A percentile compares a stretch with the other conserved stretches of the same genome.
Conservation (phyloP, 1,284 basidiomycete species). For the Cryptococcus sp. region DNA sequence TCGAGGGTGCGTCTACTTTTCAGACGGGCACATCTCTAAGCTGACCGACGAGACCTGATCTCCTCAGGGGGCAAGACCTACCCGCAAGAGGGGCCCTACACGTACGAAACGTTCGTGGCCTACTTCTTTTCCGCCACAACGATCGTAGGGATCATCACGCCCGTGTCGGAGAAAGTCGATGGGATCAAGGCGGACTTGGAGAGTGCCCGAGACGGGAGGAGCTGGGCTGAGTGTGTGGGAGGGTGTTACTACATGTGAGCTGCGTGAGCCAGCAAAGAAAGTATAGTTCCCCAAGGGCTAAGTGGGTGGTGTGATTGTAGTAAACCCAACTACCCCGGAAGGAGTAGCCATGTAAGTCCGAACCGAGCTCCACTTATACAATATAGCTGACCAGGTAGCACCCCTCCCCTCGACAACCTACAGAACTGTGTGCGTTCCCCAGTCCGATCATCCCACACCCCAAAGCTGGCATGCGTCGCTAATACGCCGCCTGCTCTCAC, state of each 20-base stretch:
- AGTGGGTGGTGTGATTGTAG: constrained; percentile 52
- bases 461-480: neutral
- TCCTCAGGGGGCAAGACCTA: constrained; percentile 68
- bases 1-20: constrained; percentile 54
- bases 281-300: neutral
- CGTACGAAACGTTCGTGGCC: constrained; percentile 58
- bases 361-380: too few relatives aligned
- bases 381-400: neutral
- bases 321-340: constrained; percentile 90
- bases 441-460: neutral
- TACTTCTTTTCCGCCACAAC: constrained; percentile 73
- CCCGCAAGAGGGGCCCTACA: constrained; percentile 68
- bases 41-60: too few relatives aligned
- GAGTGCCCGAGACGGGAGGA: constrained; percentile 46
- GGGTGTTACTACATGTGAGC: constrained; percentile 76
- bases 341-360: constrained; percentile 76
- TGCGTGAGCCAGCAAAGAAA: neutral
- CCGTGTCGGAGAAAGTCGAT: constrained; percentile 16
- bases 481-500: neutral
- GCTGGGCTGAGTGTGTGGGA: constrained; percentile 66
- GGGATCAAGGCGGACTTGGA: constrained; percentile 20
- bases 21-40: neutral
- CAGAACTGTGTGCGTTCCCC: constrained; percentile 27
- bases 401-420: neutral
- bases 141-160: constrained; percentile 62